phyloP scores from a whole-genome alignment of 345 rosid species.

The Fremontodendron californicum region DNA sequence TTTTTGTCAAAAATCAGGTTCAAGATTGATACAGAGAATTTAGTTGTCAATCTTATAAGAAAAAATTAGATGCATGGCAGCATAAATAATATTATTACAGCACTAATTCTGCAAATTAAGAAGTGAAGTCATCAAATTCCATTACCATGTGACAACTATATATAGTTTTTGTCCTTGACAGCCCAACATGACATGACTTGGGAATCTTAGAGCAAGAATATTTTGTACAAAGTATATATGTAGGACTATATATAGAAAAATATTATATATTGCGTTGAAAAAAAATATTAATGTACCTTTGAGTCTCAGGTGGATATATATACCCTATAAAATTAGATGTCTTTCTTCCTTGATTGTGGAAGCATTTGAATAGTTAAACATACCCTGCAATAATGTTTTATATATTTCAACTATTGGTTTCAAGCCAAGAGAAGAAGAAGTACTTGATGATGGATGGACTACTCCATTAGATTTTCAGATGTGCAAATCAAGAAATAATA shows the following conservation, averaged over 20 bases:
- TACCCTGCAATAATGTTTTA: not conserved
- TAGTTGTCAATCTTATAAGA: not conserved
- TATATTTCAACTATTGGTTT: too few species aligned
- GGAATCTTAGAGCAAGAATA: slow-evolving; percentile 7
- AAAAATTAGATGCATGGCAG: not conserved
- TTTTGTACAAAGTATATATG: slow-evolving; percentile 4
- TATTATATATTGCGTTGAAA: too few species aligned
- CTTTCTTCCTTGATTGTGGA: not conserved
- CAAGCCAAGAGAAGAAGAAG: too few species aligned
- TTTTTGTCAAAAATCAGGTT: too few species aligned
- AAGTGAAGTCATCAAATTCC: not conserved
- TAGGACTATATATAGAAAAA: not conserved
- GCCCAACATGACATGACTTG: slow-evolving; percentile 14
- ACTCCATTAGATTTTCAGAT: too few species aligned
- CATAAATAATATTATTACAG: not conserved
- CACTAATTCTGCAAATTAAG: not conserved
- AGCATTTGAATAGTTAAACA: not conserved
- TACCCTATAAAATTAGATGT: not conserved
- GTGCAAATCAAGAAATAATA: too few species aligned
- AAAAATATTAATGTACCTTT: not conserved
- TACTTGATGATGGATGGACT: too few species aligned
- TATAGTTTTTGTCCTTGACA: slow-evolving; percentile 8
- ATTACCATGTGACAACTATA: not conserved
- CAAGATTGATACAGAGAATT: not conserved
- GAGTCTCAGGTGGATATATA: not conserved